Percentiles rank a stretch among this genome's conserved stretches.
Conservation (phyloP, 2,329 filamentous ascomycete species). For the Penicillium palitans region DNA sequence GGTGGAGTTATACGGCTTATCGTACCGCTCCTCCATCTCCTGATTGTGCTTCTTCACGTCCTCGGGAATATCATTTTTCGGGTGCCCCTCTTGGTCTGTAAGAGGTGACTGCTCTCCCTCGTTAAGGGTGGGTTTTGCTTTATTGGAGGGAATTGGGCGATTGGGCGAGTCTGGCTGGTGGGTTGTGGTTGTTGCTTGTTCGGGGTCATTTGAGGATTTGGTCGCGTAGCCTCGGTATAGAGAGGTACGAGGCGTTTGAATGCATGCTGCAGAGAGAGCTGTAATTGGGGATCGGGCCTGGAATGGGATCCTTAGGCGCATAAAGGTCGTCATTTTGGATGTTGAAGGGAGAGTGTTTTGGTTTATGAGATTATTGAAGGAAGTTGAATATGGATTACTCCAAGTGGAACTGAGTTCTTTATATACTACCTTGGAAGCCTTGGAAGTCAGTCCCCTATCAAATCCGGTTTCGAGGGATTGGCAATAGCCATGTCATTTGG, state of each 20-base stretch:
- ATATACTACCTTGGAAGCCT: not conserved
- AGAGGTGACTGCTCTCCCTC: slow-evolving; percentile 33
- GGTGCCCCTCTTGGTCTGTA: slow-evolving; percentile 31
- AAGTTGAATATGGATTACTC: not conserved
- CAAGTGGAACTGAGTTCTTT: not conserved
- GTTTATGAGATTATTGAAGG: not conserved
- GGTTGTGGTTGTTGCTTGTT: not conserved
- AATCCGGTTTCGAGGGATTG: slow-evolving; percentile 7
- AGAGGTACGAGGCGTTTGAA: not conserved
- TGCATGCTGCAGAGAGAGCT: not conserved
- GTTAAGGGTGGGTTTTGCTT: slow-evolving; percentile 36
- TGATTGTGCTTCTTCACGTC: slow-evolving; percentile 40
- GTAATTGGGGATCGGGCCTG: not conserved
- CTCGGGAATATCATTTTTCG: slow-evolving; percentile 29
- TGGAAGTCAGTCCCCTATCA: not conserved
- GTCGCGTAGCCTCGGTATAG: not conserved
- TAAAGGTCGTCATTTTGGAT: slow-evolving; percentile 2
- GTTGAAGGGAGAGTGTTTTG: not conserved
- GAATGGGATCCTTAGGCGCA: not conserved
- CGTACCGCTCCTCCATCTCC: slow-evolving; percentile 36
- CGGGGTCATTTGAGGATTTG: slow-evolving; percentile 7
- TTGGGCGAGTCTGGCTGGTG: not conserved
- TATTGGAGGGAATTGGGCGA: slow-evolving; percentile 34
- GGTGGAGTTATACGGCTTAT: slow-evolving; percentile 36
- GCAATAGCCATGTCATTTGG: not conserved